Base-by-base conservation (phyloP, 2,329 filamentous ascomycete species). In the Colletotrichum simmondsii region DNA sequence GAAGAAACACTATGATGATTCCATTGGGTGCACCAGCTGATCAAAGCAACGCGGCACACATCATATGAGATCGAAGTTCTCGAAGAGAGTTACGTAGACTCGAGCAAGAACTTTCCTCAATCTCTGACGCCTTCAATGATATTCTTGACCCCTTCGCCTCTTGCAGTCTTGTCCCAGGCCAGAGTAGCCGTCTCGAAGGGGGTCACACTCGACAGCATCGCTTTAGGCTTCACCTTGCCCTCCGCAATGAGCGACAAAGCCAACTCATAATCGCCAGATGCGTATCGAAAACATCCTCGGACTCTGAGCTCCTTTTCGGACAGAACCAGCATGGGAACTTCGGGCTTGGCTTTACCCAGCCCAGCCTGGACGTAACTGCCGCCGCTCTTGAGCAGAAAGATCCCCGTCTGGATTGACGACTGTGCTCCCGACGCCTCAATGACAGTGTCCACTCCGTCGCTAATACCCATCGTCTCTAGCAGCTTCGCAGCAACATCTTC, bases 11-110 rank as follows among this genome's bases (percentile, higher is more conserved):
- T 5, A 1, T 19, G 42, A 46, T 46, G 16, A 1, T 16, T 19
- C 16, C 42, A n/a, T 46, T 16, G 42, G 6, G 42, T 19, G 16
- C 42, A 46, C 42, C 16, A 46, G 16, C 42, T 16, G 0, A 78
- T 77, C 32, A 81, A 80, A 19, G 72, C 75, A 58, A 82, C 30
- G 30, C 8, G 30, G 30, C 30, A 30, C 30, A 30, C 7, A 30
- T 30, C 2, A 30, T 30, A 30, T 30, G 30, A 30, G 30, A 30
- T 30, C 30, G 8, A 30, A 10, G 2, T 30, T 30, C 30, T 30
- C 30, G 83, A 19, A 85, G 22, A 0, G 81, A 82, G n/a, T 32
- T 42, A 42, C 42, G 0, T 22, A 22, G 3, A 49, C 42, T 49
- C 42, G 10, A 11, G 8, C 7, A 22, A 49, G 8, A 0, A 3